Evolutionary conservation across 768 basidiomycete species (phyloP), one percentile per base, ranked within the genome.

Genomic region (Asterophora parasitica): DNA sequence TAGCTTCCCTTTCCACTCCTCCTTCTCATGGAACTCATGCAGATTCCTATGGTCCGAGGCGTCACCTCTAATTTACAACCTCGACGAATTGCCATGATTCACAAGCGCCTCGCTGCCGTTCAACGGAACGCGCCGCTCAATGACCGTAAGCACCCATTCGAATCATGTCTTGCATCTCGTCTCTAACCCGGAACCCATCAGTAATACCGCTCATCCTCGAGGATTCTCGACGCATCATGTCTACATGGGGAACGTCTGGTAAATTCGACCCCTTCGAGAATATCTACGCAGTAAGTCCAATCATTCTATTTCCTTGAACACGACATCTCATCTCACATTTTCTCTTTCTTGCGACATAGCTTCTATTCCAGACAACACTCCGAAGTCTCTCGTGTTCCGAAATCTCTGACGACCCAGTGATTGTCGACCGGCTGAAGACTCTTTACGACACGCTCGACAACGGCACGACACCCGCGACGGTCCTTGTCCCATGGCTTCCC

Each of bases 31-130:
- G 23, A 23, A 37, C 49, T 45, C n/a, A 28, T 19, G 8, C 13
- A 88, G 86, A 82, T 90, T 52, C 86, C 87, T 52, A 79, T 85
- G 74, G 76, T 88, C 55, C 76, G 74, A 57, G 85, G 86, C 34
- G 81, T 89, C 39, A 88, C 87, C 19, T 81, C 84, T 49, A 77
- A 83, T 63, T 73, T 88, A 36, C 79, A 83, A 56, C 72, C 74
- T 43, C 75, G 74, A 51, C 71, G 78, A 53, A 75, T 88, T 61
- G 66, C 78, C 20, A 69, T 75, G 55, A 88, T 89, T 48, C 82
- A 88, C 66, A 87, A 81, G 61, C 83, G 87, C 53, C 76, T 90
- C 31, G 73, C 74, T 19, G 71, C 73, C 31, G 72, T 80, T 34
- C 86, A 88, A 62, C 76, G 73, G 54, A 78, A 81, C 55, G 79